These are phyloP conservation scores for Trichoderma arundinaceum DNA, from an alignment of 2,329 filamentous ascomycete species.

Conservation along the genomic window DNA sequence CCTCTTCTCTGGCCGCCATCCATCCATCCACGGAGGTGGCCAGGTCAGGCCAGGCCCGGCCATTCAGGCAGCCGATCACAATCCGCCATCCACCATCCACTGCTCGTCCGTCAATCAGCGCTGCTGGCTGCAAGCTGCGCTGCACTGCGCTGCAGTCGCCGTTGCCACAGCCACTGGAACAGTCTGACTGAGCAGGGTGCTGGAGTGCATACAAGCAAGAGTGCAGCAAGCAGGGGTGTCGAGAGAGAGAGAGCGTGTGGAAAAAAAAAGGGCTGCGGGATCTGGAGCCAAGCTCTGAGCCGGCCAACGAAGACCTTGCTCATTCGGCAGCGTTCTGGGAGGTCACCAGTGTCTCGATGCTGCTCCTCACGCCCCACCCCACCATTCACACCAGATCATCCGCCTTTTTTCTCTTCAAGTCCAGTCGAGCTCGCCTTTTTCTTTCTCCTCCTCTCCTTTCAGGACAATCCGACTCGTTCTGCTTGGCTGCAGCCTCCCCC, in stretches of 20 bases:
- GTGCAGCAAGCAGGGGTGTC: constrained; percentile 27
- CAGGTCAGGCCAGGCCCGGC: constrained; percentile 10
- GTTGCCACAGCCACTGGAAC: constrained; percentile 27
- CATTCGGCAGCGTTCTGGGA: constrained; percentile 27
- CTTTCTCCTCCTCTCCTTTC: constrained; percentile 13
- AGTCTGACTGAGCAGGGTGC: constrained; percentile 26
- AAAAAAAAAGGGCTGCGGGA: constrained; percentile 21
- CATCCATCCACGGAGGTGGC: constrained; percentile 18
- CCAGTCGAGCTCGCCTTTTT: constrained; percentile 22
- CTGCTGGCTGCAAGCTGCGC: constrained; percentile 17
- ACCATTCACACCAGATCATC: constrained; percentile 30
- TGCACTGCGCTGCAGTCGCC: constrained; percentile 9
- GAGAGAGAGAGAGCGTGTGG: not conserved
- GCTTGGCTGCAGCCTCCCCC: constrained; percentile 22
- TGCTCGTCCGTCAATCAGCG: constrained; percentile 22
- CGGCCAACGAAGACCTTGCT: constrained; percentile 30
- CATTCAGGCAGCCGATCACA: constrained; percentile 27
- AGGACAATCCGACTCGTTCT: constrained; percentile 11
- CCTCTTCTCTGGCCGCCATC: not conserved
- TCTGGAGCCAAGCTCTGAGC: constrained; percentile 25
- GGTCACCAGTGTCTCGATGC: constrained; percentile 30
- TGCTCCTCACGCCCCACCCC: constrained; percentile 29
- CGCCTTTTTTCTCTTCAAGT: constrained; percentile 26
- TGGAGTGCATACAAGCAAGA: constrained; percentile 22
- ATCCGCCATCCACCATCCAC: constrained; percentile 18